Evolutionary conservation across 140 eudicot species (phyloP).

Genomic region (Ambrosia hybrid): DNA sequence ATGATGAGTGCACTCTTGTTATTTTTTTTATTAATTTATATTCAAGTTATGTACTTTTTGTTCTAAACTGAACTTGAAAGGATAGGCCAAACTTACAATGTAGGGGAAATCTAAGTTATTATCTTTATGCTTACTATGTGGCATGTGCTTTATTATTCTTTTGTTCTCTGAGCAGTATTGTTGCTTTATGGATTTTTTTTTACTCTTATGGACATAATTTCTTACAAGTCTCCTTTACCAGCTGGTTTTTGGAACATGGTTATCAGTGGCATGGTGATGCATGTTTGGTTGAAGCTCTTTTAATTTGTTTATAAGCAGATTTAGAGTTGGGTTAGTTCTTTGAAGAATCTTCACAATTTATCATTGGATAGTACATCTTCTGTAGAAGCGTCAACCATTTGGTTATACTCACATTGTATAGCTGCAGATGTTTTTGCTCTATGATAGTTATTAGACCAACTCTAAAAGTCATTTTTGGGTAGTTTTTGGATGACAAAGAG

Average conservation of each 20-base stretch:
- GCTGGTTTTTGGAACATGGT: not conserved
- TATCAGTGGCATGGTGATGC: constrained; percentile 17
- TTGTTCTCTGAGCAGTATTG: not conserved
- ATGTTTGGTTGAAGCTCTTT: constrained; percentile 8
- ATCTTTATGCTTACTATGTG: not conserved
- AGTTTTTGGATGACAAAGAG: too few relatives aligned
- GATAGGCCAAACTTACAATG: not conserved
- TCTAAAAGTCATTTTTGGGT: too few relatives aligned
- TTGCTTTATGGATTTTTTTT: not conserved
- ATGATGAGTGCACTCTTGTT: too few relatives aligned
- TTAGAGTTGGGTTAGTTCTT: constrained; percentile 4
- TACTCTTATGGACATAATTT: constrained; percentile 3
- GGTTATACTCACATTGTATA: constrained; percentile 14
- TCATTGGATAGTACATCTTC: not conserved
- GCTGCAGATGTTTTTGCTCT: constrained; percentile 14
- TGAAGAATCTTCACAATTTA: not conserved
- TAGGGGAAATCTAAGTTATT: constrained; percentile 2
- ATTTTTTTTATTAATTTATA: too few relatives aligned
- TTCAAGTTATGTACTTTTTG: too few relatives aligned
- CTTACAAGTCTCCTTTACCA: not conserved
- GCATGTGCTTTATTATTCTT: constrained; percentile 1
- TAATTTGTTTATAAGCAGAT: not conserved
- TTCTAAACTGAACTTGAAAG: not conserved
- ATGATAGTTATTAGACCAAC: constrained; percentile 2
- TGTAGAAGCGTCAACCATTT: not conserved